Base-by-base conservation (phyloP, 2,329 filamentous ascomycete species). In the Penicillium janthinellum region DNA sequence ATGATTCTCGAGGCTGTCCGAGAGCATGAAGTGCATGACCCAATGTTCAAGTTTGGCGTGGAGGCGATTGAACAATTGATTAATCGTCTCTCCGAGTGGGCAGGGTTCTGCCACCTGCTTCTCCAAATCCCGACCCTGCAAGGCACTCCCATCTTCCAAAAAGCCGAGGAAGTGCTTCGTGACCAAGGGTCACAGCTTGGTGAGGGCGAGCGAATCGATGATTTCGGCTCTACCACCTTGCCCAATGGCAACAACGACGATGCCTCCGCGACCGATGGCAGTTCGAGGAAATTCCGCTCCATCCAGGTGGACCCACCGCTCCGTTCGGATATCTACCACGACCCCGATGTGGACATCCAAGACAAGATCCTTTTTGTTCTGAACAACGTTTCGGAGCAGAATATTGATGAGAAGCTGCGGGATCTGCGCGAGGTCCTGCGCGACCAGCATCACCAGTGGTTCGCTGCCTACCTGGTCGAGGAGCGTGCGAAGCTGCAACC, bases 1-100 rank as follows among this genome's bases (percentile, higher is more conserved):
- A 97, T 99, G 92, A 96, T 99, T 64, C 82, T 98, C n/a, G 93
- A 99, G 75, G 92, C 95, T 12, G 92, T 99, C 25, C 86, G 91
- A 64, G 92, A 96, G 64, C 91, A 95, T 70, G 80, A 84, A 35
- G 87, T 90, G 0, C 90, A 96, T 35, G 88, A 93, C 61, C 88
- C 91, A 1, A 98, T 99, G 95, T 98, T 95, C 81, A 96, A 97
- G 70, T 99, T 99, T 73, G 95, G 96, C 11, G 84, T 99, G 12
- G 95, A 99, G 74, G 95, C 95, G 15, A 84, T 99, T 61, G 89
- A 97, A 73, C 92, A 98, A 75, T 85, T 98, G 56, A 88, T 92
- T 57, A 84, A 86, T 41, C 87, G 95, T 42, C 86, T 99, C 51
- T 84, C 87, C 4, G 95, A 99, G 72, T 99, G 95, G 95, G 92